A percentile compares a stretch with the other conserved stretches of the same genome.
Conservation (phyloP, 169 alveolate species). For the Babesia microti region DNA sequence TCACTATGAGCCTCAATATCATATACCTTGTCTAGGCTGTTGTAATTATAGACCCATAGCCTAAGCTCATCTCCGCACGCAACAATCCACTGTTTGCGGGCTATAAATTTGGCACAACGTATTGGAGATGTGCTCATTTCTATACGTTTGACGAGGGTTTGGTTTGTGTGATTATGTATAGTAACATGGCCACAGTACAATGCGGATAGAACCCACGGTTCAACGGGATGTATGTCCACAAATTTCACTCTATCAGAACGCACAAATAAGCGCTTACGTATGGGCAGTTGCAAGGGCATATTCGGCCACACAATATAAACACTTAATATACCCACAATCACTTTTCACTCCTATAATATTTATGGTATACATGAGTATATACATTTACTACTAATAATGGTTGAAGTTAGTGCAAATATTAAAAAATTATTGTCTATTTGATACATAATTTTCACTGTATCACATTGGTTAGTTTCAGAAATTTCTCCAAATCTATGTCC, state of each 20-base stretch:
- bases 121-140: conserved; percentile 88
- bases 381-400: conserved; percentile 1
- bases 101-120: conserved; percentile 88
- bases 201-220: conserved; percentile 90
- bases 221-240: conserved; percentile 89
- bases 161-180: conserved; percentile 74
- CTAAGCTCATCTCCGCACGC: conserved; percentile 88
- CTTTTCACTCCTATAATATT: background rate
- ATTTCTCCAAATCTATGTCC: background rate
- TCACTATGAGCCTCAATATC: conserved; percentile 92
- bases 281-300: conserved; percentile 85
- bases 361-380: background rate
- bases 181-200: conserved; percentile 84
- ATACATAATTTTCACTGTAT: background rate
- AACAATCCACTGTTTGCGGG: conserved; percentile 86
- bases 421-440: no score
- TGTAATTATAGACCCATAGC: conserved; percentile 88
- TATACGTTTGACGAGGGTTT: conserved; percentile 79
- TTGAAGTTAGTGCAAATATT: background rate
- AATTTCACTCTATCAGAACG: conserved; percentile 89
- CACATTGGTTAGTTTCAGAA: background rate
- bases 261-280: conserved; percentile 82
- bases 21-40: conserved; percentile 89
- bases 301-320: conserved; percentile 8
- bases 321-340: background rate